Base-by-base conservation (phyloP, 192 early-diverging fungal genomes). In the Coemansia asiatica region DNA sequence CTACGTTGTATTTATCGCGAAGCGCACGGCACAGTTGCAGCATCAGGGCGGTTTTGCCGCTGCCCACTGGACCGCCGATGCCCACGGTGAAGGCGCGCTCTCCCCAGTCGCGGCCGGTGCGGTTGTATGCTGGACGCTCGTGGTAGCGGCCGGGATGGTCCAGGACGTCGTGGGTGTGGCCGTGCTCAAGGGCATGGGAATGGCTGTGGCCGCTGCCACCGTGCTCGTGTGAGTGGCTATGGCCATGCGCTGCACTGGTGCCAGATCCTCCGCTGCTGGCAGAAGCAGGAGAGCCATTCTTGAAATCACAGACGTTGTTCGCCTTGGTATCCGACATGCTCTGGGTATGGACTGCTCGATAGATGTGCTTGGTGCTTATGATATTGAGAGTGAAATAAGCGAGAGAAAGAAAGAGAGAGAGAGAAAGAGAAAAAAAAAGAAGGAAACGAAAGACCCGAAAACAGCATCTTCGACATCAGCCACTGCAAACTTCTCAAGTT, bases 1-100 rank as follows among this genome's bases (percentile, higher is more conserved):
- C 94, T 57, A 98, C 84, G 63, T 89, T 90, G 84, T 89, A 92
- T 57, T 81, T 78, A 38, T 92, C 90, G 64, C 91, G 89, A 31
- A 98, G 85, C 19, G 81, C 76, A 26, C 84, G 89, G 79, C 96
- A 98, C 21, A 98, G 86, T 48, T 90, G 91, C 40, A 95, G 84
- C 92, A 97, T 89, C 64, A 95, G 80, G 3, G 94, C 93, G 4
- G 94, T 97, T 80, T 97, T 97, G 69, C 95, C 95, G 19, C 91
- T 92, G 46, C 95, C 95, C 13, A 97, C 95, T 33, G 95, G 95
- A 82, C 94, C 93, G 51, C 92, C 92, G 81, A 98, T 95, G 49
- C 94, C 94, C 26, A 98, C 88, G 57, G 96, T 98, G 73, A 96
- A 98, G 0, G 92, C 90, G 6, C 96, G 84, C 74, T 98, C 95